Evolutionary conservation across 345 rosid species (phyloP), one percentile per base, ranked within the genome.

Genomic region (Raphanus sativus): DNA sequence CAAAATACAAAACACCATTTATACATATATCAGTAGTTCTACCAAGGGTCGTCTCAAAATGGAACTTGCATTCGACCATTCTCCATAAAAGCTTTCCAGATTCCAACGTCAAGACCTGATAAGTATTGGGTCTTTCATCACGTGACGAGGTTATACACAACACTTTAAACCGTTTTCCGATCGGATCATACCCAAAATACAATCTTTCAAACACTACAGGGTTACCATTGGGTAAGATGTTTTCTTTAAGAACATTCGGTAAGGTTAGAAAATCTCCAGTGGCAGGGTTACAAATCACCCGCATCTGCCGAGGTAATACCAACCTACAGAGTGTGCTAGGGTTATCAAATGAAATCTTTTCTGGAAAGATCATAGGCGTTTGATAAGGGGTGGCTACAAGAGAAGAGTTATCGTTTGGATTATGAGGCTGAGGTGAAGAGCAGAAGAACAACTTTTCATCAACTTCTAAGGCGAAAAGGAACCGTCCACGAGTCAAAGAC

Each of bases 381-480:
- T 34, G 12, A 34, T 8, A 58, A 25, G 8, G 32, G 6, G 67
- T 60, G 24, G 66, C 26, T 40, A 70, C 74, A 28, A 60, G 28
- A 42, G 29, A 33, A 5, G 33, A 21, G 40, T 38, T 38, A 9
- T 38, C 45, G 45, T 38, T 10, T 38, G 45, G 45, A 38, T 9
- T 38, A 38, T 38, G 55, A 70, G 55, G 74, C 12, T 32, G 50
- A 69, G 65, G 55, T 24, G 75, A 5, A 15, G 60, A 61, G 60
- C 8, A 71, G 30, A 61, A 2, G 11, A 5, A 16, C 6, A 10
- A 71, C 9, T 26, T 6, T 4, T 7, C 8, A 33, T 40, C 11
- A n/a, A 1, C 8, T 59, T 25, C 0, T 8, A 36, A 0, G 24
- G 34, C 2, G 64, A 60, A 60, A 28, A 60, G 8, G 16, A 60